These are phyloP conservation scores for Coniochaeta sp. DNA, from an alignment of 2,329 filamentous ascomycete species.

Conservation along the genomic window DNA sequence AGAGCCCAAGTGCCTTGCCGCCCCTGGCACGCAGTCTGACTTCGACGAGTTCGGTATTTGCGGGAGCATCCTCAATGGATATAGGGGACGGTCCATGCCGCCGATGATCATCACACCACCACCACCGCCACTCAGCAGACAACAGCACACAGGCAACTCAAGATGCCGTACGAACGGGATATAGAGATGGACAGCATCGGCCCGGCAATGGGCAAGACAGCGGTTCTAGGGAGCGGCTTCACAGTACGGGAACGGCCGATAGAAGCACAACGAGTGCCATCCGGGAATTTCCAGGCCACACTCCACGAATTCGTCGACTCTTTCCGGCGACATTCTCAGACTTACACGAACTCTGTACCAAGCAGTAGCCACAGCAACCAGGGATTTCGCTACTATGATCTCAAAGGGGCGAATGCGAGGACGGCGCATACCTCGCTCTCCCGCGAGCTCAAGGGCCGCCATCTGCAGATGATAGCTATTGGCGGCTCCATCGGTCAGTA, in stretches of 20 bases:
- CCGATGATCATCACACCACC: neutral
- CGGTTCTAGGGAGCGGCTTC: conserved; percentile 12
- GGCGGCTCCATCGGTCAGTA: conserved; percentile 70
- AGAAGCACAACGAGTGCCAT: neutral
- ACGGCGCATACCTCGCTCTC: conserved; percentile 16
- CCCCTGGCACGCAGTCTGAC: too few species aligned
- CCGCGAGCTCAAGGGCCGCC: conserved; percentile 57
- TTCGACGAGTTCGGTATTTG: too few species aligned
- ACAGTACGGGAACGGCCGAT: conserved; percentile 4
- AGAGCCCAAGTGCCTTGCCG: neutral
- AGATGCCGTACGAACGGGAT: conserved; percentile 11
- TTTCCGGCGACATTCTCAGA: conserved; percentile 14
- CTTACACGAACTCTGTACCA: conserved; percentile 2
- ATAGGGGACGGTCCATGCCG: neutral
- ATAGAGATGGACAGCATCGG: conserved; percentile 16
- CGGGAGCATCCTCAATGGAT: neutral
- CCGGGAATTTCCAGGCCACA: conserved; percentile 5
- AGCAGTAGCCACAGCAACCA: conserved; percentile 5
- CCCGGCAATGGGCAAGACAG: conserved; percentile 8
- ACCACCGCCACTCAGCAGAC: neutral
- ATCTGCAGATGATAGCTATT: conserved; percentile 68
- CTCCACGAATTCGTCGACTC: conserved; percentile 15
- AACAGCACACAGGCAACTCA: neutral
- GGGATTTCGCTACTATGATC: conserved; percentile 16
- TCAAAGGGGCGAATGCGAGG: conserved; percentile 12